Evolutionary conservation across 192 early-diverging fungal genomes (phyloP), one percentile per base, ranked within the genome.

Genomic region (Linnemannia elongata): DNA sequence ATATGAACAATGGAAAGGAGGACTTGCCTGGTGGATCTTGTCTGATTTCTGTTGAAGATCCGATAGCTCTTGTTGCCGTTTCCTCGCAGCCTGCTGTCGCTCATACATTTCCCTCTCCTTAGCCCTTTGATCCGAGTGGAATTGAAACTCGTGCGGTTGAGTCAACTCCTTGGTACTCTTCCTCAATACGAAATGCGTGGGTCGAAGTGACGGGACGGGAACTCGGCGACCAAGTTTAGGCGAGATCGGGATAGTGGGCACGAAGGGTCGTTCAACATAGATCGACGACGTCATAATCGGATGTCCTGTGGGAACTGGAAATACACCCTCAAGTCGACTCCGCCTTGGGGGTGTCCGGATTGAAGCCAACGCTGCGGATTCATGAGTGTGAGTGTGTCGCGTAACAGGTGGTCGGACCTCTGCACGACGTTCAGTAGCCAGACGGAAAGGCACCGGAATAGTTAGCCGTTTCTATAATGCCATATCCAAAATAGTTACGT

Each of bases 61-160:
- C 74, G 79, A 82, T 38, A 91, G 82, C 36, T 93, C 91, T 63
- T 76, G 75, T 39, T 76, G 70, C 72, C 90, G 90, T 79, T 80
- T 82, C 74, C 72, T 79, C 63, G 69, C 76, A 49, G 78, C 74
- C 72, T 79, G 70, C 69, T 94, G 92, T 88, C 91, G 92, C 1
- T 36, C 22, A 39, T 39, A 39, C 66, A 76, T 88, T 54, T 78
- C 88, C 13, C 94, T 80, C 77, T 92, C 92, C 72, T 90, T 90
- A 10, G 90, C 91, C 13, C 94, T 81, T 35, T 88, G 42, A 20
- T 92, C 92, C 0, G 91, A 89, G 39, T 89, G 82, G 63, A 93
- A 88, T 24, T 85, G 83, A 76, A 85, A 85, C 33, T 75, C 83
- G 0, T 72, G 66, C 10, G 83, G 83, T 44, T 79, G 77, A 7